Conservation (phyloP, 495 filamentous ascomycete species). For the Penicillium coprophilum region DNA sequence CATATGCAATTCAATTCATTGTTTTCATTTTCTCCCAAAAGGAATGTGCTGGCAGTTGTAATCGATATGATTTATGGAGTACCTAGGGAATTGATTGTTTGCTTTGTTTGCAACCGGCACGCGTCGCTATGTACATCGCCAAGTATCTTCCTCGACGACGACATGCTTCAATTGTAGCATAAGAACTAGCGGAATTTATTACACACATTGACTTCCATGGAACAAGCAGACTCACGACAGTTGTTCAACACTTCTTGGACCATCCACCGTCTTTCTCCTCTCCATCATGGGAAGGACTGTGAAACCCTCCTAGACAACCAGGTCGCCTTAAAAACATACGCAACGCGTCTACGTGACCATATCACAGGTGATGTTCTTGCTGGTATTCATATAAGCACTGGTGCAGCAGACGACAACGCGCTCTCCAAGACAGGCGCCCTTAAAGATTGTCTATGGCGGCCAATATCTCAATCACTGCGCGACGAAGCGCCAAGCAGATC, state of each 20-base stretch:
- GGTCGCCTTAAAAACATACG: conserved; percentile 46
- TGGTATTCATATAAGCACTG: conserved; percentile 38
- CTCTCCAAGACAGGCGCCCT: conserved; percentile 50
- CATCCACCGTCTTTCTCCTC: conserved; percentile 55
- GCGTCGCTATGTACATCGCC: conserved; percentile 19
- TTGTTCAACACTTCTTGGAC: conserved; percentile 58
- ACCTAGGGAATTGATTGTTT: conserved; percentile 14
- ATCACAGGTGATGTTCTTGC: conserved; percentile 52
- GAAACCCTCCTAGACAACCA: conserved; percentile 37
- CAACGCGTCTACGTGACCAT: conserved; percentile 51
- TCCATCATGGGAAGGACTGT: conserved; percentile 48
- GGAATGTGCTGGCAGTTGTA: not conserved
- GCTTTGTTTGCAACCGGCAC: conserved; percentile 28
- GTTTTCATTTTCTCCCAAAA: not conserved
- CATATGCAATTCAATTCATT: not conserved
- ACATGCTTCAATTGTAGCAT: not conserved
- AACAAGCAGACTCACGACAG: conserved; percentile 24
- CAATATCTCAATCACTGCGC: conserved; percentile 28
- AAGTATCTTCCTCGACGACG: conserved; percentile 7
- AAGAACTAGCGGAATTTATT: not conserved
- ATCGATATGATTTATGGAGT: not conserved
- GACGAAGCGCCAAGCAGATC: conserved; percentile 5
- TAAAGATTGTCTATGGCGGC: conserved; percentile 47
- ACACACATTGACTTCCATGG: conserved; percentile 21
- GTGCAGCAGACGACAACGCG: conserved; percentile 35